phyloP scores from a whole-genome alignment of 2,329 filamentous ascomycete species.

The Acrodontium crateriforme region DNA sequence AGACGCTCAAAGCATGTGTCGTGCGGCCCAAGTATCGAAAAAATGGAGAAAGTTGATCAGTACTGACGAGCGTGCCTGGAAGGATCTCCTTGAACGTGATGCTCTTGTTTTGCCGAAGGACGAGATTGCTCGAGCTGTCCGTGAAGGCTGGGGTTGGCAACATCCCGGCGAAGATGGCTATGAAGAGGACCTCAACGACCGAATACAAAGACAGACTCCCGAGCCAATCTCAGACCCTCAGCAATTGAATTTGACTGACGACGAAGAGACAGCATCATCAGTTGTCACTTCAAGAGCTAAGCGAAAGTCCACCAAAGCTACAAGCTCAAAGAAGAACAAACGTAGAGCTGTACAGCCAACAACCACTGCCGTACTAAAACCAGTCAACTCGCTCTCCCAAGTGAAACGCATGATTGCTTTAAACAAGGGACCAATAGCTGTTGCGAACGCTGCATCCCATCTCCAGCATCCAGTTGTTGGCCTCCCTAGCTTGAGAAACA shows the following conservation, averaged over 20 bases:
- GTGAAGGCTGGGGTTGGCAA: constrained; percentile 96
- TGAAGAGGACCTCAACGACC: constrained; percentile 65
- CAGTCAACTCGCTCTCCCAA: constrained; percentile 23
- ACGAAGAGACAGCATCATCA: constrained; percentile 19
- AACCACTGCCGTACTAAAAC: constrained; percentile 26
- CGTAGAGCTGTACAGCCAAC: constrained; percentile 21
- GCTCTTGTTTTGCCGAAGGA: constrained; percentile 66
- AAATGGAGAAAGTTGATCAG: constrained; percentile 86
- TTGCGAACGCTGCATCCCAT: constrained; percentile 68
- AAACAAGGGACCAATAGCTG: constrained; percentile 72
- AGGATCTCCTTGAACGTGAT: constrained; percentile 73
- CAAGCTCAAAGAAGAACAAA: constrained; percentile 38
- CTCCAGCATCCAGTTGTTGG: constrained; percentile 73
- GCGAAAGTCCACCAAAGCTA: constrained; percentile 13
- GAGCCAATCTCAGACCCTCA: constrained; percentile 8
- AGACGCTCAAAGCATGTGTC: constrained; percentile 72
- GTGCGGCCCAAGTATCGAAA: constrained; percentile 83
- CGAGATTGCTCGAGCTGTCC: constrained; percentile 73
- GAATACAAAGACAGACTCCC: constrained; percentile 12
- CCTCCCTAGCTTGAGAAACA: constrained; percentile 59
- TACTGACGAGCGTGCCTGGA: constrained; percentile 91
- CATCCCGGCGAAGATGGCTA: constrained; percentile 57
- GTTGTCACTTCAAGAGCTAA: constrained; percentile 11
- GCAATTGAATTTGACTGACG: constrained; percentile 15
- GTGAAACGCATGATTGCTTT: constrained; percentile 36